These are phyloP conservation scores for Cyberlindnera sargentensis DNA, from an alignment of 805 yeast species.

Conservation along the genomic window DNA sequence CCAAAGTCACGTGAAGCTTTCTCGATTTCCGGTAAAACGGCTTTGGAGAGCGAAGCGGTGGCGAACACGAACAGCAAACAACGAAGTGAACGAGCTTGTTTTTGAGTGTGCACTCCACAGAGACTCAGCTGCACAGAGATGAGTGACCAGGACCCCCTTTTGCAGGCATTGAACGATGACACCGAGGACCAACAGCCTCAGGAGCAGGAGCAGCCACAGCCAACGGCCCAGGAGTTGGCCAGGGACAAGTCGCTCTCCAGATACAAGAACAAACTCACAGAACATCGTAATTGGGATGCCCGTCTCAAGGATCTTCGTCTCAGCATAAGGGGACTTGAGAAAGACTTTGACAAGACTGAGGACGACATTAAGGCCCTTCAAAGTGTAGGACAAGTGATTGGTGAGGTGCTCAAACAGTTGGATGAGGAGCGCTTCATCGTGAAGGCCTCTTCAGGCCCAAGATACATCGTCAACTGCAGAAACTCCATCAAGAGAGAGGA, in stretches of 20 bases:
- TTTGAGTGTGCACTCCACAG: too few relatives aligned
- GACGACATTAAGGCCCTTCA: slow-evolving; percentile 95
- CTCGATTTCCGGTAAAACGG: not conserved
- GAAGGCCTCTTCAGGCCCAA: slow-evolving; percentile 94
- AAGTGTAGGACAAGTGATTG: slow-evolving; percentile 94
- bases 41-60: not conserved
- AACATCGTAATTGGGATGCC: slow-evolving; percentile 93
- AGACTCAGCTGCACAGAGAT: slow-evolving; percentile 33
- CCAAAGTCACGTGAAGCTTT: too few relatives aligned
- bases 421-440: slow-evolving; percentile 94
- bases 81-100: too few relatives aligned
- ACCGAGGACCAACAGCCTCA: slow-evolving; percentile 9
- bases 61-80: not conserved
- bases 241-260: slow-evolving; percentile 71
- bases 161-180: slow-evolving; percentile 46
- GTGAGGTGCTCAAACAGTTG: slow-evolving; percentile 91
- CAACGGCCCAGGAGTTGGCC: slow-evolving; percentile 50
- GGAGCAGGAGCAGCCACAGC: slow-evolving; percentile 20
- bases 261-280: slow-evolving; percentile 79
- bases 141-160: slow-evolving; percentile 70
- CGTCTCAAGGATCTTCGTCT: slow-evolving; percentile 77
- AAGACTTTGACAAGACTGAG: slow-evolving; percentile 86
- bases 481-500: slow-evolving; percentile 80
- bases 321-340: slow-evolving; percentile 76
- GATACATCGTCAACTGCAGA: slow-evolving; percentile 96